Percentiles rank a stretch among this genome's conserved stretches.
These are phyloP conservation scores for Bacterosira constricta DNA, from an alignment of 108 stramenopile species.

Conservation along the genomic window DNA sequence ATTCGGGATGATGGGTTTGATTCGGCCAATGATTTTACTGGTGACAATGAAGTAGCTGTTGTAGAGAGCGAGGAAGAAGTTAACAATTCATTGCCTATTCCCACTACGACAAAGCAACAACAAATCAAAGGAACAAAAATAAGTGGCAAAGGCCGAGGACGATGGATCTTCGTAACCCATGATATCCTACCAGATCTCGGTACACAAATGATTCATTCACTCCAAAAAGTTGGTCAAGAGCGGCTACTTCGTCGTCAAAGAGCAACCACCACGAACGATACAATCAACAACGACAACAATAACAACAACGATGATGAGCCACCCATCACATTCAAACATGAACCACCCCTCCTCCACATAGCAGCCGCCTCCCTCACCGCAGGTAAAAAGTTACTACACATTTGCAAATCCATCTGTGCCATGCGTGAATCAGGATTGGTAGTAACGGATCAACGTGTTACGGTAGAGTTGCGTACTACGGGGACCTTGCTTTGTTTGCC, in stretches of 20 bases:
- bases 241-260: not conserved
- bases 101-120: not conserved
- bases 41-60: not conserved
- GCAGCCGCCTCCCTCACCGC: conserved; percentile 60
- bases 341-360: conserved; percentile 83
- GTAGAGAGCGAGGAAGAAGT: not conserved
- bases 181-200: conserved; percentile 55
- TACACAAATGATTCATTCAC: conserved; percentile 32
- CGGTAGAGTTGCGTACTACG: conserved; percentile 71
- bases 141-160: conserved; percentile 74
- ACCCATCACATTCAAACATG: conserved; percentile 68
- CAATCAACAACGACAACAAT: not conserved
- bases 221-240: conserved; percentile 18
- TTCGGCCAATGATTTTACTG: not conserved
- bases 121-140: conserved; percentile 11
- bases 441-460: conserved; percentile 62
- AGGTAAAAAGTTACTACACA: conserved; percentile 60
- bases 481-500: conserved; percentile 62
- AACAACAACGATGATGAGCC: not conserved
- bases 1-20: not conserved
- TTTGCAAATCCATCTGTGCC: conserved; percentile 66
- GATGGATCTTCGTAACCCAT: conserved; percentile 76
- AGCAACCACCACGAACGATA: not conserved
- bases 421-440: conserved; percentile 88
- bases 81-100: not conserved